Conservation (phyloP, 192 early-diverging fungal genomes). For the Diversispora epigaea region DNA sequence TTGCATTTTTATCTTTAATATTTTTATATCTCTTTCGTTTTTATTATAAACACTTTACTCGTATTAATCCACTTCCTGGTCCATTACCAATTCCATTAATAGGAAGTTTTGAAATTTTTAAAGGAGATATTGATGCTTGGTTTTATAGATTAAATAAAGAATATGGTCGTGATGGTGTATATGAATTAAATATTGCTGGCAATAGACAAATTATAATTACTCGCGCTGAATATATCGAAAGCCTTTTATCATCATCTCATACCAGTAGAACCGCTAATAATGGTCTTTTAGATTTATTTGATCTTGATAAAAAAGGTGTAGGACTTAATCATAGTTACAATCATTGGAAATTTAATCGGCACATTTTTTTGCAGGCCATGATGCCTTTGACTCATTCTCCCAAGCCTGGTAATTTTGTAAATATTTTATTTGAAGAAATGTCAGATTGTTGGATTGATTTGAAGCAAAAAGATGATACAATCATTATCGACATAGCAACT, state of each 20-base stretch:
- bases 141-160: conserved; percentile 20
- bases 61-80: conserved; percentile 22
- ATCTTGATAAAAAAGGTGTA: neutral
- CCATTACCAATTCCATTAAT: conserved; percentile 30
- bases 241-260: neutral
- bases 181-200: conserved; percentile 12
- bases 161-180: conserved; percentile 20
- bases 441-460: neutral
- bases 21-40: conserved; percentile 1
- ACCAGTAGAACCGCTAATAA: conserved; percentile 8
- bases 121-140: neutral
- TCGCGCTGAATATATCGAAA: conserved; percentile 24
- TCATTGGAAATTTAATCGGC: conserved; percentile 10
- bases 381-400: neutral
- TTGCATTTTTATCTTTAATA: neutral
- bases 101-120: conserved; percentile 10
- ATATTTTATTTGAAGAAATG: conserved; percentile 24
- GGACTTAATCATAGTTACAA: conserved; percentile 9
- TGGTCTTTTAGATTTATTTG: conserved; percentile 4
- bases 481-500: conserved; percentile 4
- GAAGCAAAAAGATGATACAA: neutral
- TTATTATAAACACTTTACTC: conserved; percentile 31
- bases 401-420: neutral
- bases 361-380: conserved; percentile 7
- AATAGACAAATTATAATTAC: conserved; percentile 13